phyloP scores from a whole-genome alignment of 768 basidiomycete species.

The Hericium erinaceus region DNA sequence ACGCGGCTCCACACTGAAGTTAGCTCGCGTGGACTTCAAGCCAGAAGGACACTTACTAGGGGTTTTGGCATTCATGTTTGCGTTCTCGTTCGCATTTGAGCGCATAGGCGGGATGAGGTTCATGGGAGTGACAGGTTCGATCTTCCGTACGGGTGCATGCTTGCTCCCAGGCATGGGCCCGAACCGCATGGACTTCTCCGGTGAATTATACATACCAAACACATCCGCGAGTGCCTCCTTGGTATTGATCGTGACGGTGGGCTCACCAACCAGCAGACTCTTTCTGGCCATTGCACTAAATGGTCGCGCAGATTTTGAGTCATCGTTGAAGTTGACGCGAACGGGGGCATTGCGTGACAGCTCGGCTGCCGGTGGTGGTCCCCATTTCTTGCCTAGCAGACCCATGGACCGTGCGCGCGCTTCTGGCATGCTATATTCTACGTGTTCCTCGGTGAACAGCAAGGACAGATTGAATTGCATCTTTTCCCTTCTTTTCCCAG shows the following conservation, averaged over 20 bases:
- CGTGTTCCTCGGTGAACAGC: constrained; percentile 64
- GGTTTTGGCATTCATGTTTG: constrained; percentile 22
- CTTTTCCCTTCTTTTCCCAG: constrained; percentile 66
- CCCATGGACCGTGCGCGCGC: constrained; percentile 76
- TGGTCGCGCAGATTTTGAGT: constrained; percentile 22
- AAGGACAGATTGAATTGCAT: constrained; percentile 58
- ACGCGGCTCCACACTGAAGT: constrained; percentile 27
- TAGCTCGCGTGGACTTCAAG: background rate
- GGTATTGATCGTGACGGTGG: constrained; percentile 93
- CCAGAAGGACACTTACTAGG: constrained; percentile 22
- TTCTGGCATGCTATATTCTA: constrained; percentile 83
- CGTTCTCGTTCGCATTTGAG: constrained; percentile 19
- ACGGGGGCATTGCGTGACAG: constrained; percentile 12
- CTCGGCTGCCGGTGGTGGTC: constrained; percentile 42
- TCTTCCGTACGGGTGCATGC: constrained; percentile 59
- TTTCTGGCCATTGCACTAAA: constrained; percentile 36
- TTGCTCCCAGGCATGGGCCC: constrained; percentile 49
- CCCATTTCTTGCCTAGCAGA: constrained; percentile 80
- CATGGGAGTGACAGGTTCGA: constrained; percentile 43
- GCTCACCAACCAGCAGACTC: constrained; percentile 47
- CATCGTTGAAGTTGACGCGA: constrained; percentile 53
- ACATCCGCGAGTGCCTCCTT: constrained; percentile 92
- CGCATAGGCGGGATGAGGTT: constrained; percentile 13
- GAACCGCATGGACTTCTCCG: constrained; percentile 60
- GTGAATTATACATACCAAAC: constrained; percentile 93